A percentile compares a stretch with the other conserved stretches of the same genome.
These are phyloP conservation scores for Dothistroma pini DNA, from an alignment of 2,329 filamentous ascomycete genomes.

Conservation along the genomic window DNA sequence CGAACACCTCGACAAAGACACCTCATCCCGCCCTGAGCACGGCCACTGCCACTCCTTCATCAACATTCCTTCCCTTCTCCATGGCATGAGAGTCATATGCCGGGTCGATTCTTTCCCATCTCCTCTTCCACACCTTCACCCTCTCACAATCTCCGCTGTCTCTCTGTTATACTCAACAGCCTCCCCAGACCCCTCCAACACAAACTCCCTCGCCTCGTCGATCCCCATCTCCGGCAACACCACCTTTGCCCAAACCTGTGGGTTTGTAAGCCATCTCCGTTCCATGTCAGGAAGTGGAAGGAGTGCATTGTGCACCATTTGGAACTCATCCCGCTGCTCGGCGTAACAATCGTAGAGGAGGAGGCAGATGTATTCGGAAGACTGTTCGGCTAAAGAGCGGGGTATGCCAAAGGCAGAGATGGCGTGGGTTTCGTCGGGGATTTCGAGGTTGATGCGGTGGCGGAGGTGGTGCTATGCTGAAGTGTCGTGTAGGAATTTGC, in stretches of 20 bases:
- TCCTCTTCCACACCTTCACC: background rate
- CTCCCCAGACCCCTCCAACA: background rate
- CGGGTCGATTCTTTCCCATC: background rate
- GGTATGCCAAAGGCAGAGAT: background rate
- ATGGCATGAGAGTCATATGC: background rate
- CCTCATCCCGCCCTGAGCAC: background rate
- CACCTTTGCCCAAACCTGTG: background rate
- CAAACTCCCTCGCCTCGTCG: background rate
- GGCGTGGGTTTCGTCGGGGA: background rate
- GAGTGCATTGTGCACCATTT: background rate
- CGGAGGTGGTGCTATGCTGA: background rate
- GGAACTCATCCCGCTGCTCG: background rate
- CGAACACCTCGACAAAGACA: too few species aligned
- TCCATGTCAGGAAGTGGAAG: background rate
- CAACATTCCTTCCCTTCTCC: background rate
- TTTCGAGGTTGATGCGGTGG: background rate
- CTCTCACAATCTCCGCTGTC: background rate
- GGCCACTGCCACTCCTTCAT: background rate
- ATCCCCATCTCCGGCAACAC: background rate
- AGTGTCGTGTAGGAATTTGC: background rate
- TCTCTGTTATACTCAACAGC: background rate
- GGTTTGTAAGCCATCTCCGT: background rate
- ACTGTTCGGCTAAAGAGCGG: background rate
- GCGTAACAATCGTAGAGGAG: background rate
- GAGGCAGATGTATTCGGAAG: background rate